Evolutionary conservation across 371 early-diverging fungal species (phyloP).

Genomic region (Dipsacomyces acuminosporus): DNA sequence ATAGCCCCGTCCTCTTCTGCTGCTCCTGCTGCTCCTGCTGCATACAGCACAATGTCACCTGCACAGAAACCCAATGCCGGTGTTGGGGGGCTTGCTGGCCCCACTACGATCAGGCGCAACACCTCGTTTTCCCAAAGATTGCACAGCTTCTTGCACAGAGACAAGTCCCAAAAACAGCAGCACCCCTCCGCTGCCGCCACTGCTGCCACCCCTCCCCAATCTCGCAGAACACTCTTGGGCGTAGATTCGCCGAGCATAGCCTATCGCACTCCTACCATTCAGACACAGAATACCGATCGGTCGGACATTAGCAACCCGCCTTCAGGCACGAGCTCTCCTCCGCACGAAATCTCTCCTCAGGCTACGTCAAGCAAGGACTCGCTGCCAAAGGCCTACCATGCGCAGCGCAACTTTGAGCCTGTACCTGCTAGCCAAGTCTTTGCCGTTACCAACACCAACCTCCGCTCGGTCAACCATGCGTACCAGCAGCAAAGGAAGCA

Average conservation of each 20-base stretch:
- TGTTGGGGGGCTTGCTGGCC: conserved; percentile 8
- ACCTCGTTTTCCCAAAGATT: conserved; percentile 46
- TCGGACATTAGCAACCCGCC: conserved; percentile 24
- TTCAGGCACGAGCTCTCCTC: conserved; percentile 34
- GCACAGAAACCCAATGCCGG: conserved; percentile 1
- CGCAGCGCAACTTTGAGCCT: conserved; percentile 41
- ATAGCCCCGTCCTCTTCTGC: no score
- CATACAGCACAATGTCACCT: neutral
- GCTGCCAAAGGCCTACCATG: conserved; percentile 16
- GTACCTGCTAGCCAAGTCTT: conserved; percentile 37
- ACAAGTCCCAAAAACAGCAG: conserved; percentile 26
- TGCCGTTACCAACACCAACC: conserved; percentile 29
- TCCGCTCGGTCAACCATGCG: conserved; percentile 22
- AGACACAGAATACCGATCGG: conserved; percentile 19
- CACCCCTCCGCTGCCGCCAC: neutral
- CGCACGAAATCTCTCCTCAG: conserved; percentile 17
- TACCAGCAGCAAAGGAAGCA: neutral
- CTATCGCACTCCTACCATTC: conserved; percentile 34
- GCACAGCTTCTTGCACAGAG: conserved; percentile 42
- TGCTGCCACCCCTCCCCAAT: conserved; percentile 2
- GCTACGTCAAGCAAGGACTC: conserved; percentile 4
- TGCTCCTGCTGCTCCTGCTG: no score
- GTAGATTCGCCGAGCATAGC: conserved; percentile 37
- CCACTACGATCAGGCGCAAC: conserved; percentile 40
- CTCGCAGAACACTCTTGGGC: neutral